Evolutionary conservation across 1,284 basidiomycete species (phyloP).

Genomic region (Moniliella sp.): DNA sequence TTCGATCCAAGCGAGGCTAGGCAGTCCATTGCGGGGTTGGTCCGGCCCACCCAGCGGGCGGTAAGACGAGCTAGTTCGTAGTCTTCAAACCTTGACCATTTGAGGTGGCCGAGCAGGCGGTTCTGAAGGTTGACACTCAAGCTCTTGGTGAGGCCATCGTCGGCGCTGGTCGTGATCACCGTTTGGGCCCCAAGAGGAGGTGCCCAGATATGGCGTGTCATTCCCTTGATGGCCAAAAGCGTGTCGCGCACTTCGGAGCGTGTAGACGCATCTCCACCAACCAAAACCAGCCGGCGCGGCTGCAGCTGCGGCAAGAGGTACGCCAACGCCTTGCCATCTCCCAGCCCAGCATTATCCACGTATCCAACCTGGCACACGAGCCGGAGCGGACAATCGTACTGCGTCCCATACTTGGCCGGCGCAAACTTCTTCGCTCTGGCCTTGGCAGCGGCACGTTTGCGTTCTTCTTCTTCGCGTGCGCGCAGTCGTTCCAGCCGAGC

Average conservation of each 20-base stretch:
- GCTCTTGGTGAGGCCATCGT: slow-evolving; percentile 76
- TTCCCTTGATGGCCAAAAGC: slow-evolving; percentile 26
- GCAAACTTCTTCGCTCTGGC: too few relatives aligned
- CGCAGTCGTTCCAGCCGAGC: too few relatives aligned
- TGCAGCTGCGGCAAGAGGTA: slow-evolving; percentile 89
- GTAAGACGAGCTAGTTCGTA: slow-evolving; percentile 85
- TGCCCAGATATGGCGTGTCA: slow-evolving; percentile 73
- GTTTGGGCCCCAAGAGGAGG: slow-evolving; percentile 53
- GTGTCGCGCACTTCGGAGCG: slow-evolving; percentile 6
- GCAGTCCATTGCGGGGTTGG: slow-evolving; percentile 51
- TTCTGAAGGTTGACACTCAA: slow-evolving; percentile 64
- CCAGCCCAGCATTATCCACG: slow-evolving; percentile 89
- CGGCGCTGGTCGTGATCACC: slow-evolving; percentile 79
- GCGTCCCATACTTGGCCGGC: too few relatives aligned
- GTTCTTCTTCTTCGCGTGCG: too few relatives aligned
- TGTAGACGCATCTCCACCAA: slow-evolving; percentile 15
- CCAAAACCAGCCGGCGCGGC: slow-evolving; percentile 42
- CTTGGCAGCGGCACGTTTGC: too few relatives aligned
- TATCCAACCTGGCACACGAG: too few relatives aligned
- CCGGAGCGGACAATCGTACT: too few relatives aligned
- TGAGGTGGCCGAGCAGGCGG: slow-evolving; percentile 42
- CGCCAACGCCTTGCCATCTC: slow-evolving; percentile 86
- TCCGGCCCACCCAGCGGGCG: too few relatives aligned
- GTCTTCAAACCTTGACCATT: slow-evolving; percentile 53
- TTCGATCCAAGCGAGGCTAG: slow-evolving; percentile 35